A percentile compares a stretch with the other conserved stretches of the same genome.
Evolutionary conservation across 1,139 yeast genomes (phyloP).

Genomic region (Pichia sp.): DNA sequence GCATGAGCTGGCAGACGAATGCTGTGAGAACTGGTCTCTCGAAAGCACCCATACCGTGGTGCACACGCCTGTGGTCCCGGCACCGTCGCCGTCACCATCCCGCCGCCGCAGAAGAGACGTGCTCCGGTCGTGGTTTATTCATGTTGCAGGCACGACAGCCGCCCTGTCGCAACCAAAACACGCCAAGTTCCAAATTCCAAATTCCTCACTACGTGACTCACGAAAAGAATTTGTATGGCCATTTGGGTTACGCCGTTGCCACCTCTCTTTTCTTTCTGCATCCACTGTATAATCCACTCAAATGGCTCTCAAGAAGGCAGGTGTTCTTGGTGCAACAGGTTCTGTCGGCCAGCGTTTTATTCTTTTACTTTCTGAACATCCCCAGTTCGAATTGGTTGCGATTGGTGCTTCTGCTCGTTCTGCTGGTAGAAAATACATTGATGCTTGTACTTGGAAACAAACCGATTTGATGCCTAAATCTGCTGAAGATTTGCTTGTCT

Average conservation of each 20-base stretch:
- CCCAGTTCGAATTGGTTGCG: slow-evolving; percentile 77
- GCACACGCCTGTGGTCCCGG: background rate
- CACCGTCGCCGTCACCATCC: background rate
- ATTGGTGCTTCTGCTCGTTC: slow-evolving; percentile 93
- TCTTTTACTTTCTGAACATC: slow-evolving; percentile 75
- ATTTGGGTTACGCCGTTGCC: too few species aligned
- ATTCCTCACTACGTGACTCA: background rate
- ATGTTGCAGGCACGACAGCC: background rate
- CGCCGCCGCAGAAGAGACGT: background rate
- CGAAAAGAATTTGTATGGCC: background rate
- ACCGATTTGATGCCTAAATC: slow-evolving; percentile 69
- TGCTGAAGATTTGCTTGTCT: slow-evolving; percentile 58
- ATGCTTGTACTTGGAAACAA: slow-evolving; percentile 95
- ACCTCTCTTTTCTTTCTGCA: background rate
- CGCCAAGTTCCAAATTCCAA: too few species aligned
- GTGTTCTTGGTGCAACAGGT: slow-evolving; percentile 97
- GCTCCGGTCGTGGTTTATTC: background rate
- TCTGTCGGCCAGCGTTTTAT: slow-evolving; percentile 97
- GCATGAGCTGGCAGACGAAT: background rate
- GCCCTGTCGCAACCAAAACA: background rate
- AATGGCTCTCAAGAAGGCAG: slow-evolving; percentile 43
- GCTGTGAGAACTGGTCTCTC: background rate
- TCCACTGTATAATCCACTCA: background rate
- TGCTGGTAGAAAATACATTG: slow-evolving; percentile 80
- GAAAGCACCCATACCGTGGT: background rate